Base-by-base conservation (phyloP, 2,329 filamentous ascomycete genomes). In the Hawksworthiomyces lignivorus region DNA sequence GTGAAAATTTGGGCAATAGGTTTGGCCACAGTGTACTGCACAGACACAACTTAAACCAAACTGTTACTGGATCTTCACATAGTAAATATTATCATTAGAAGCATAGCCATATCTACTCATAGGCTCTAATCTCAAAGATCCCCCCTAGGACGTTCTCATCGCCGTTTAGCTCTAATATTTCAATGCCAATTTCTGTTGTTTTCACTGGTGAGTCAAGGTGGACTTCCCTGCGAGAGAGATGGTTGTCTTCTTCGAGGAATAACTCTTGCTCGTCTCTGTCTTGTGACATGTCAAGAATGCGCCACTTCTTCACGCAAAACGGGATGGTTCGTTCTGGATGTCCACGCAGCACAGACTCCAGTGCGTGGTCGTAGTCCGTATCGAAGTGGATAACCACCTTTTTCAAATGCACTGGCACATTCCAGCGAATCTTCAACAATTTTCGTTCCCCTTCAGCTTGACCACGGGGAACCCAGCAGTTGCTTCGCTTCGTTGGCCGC, bases 401-500 rank as follows among this genome's bases (percentile, higher is more conserved):
- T 14, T 35, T 39, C 31, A 53, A 4, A 3, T 37, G 33, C 9
- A 48, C 34, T 1, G 50, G 50, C n/a, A 33, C 5, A 8, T 43
- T 40, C 52, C 52, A 52, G 4, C 36, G 29, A 8, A 50, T 12
- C 3, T 36, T 43, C 0, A 53, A 28, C 9, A 51, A 14, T 32
- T 42, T 41, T 15, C 47, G 31, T 4, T 5, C 38, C 11, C 31
- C 43, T 5, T 32, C 19, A 9, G n/a, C 15, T 1, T 21, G 20
- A 1, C n/a, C n/a, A n/a, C n/a, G n/a, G n/a, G 52, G 52, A 2
- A 53, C 50, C 52, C 50, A 54, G 45, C 49, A 51, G 45, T 54
- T 54, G 11, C 46, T 43, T 24, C 52, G 41, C 50, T 53, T 53
- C 4, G 51, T 53, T 14, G 52, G 51, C 4, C 52, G 46, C 10